Evolutionary conservation across 2,329 filamentous ascomycete genomes (phyloP).

Genomic region (Teratosphaeria gauchensis): DNA sequence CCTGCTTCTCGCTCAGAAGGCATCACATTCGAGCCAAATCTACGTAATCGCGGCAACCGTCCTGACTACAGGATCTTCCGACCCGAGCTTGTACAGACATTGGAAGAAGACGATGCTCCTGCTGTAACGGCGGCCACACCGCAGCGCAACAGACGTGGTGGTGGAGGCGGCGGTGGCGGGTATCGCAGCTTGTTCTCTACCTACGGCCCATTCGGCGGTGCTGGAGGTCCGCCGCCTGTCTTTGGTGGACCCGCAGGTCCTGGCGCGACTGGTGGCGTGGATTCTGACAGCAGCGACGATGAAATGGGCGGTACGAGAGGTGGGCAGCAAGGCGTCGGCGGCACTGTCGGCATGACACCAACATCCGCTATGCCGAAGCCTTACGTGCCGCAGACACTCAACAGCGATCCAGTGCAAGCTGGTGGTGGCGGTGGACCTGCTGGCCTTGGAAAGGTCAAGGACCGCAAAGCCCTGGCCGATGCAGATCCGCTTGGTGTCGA

Average conservation of each 20-base stretch:
- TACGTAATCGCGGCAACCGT: conserved; percentile 55
- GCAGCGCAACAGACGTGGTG: conserved; percentile 55
- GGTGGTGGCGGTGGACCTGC: conserved; percentile 55
- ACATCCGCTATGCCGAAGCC: conserved; percentile 41
- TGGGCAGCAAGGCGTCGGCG: conserved; percentile 47
- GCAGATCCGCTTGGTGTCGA: conserved; percentile 92
- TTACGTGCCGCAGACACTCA: conserved; percentile 49
- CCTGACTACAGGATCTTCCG: conserved; percentile 83
- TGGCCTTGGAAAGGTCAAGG: conserved; percentile 82
- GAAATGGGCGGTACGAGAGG: conserved; percentile 52
- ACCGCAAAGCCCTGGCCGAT: conserved; percentile 83
- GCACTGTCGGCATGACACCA: conserved; percentile 56
- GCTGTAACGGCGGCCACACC: conserved; percentile 52
- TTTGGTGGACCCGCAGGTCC: conserved; percentile 66
- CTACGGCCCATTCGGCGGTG: conserved; percentile 85
- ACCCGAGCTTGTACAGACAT: conserved; percentile 57
- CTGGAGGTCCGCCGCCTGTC: conserved; percentile 60
- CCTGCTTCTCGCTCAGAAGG: conserved; percentile 12
- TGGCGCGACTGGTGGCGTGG: conserved; percentile 65
- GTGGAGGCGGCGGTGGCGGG: conserved; percentile 48
- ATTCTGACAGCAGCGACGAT: conserved; percentile 96
- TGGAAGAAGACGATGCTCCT: conserved; percentile 64
- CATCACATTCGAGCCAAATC: conserved; percentile 36
- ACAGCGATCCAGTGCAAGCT: conserved; percentile 46
- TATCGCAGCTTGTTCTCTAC: conserved; percentile 81